Conservation (phyloP, 305 asterid genomes). For the Fraxinus sp. region DNA sequence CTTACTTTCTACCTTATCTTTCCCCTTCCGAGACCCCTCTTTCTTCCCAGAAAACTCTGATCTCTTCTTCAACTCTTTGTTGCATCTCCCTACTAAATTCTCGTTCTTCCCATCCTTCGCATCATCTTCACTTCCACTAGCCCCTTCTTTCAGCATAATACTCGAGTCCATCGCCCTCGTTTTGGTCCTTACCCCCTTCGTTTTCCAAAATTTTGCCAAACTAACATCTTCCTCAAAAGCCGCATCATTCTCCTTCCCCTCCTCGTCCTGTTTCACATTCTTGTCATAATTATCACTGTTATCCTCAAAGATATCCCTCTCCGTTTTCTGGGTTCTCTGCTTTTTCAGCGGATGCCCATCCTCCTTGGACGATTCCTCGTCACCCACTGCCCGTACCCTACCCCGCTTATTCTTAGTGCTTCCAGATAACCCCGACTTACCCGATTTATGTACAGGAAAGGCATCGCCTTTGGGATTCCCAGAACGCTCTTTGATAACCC, state of each 20-base stretch:
- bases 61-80: neutral
- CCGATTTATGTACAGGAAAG: neutral
- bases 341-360: slow-evolving; percentile 13
- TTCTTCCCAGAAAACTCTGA: neutral
- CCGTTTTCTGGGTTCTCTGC: slow-evolving; percentile 5
- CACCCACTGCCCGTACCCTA: neutral
- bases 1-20: neutral
- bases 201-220: neutral
- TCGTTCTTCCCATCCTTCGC: slow-evolving; percentile 3
- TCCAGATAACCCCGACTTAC: neutral
- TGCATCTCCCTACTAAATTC: neutral
- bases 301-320: slow-evolving; percentile 14
- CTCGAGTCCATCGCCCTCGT: neutral
- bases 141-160: neutral
- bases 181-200: slow-evolving; percentile 17
- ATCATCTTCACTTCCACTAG: neutral
- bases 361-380: slow-evolving; percentile 1
- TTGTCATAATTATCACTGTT: slow-evolving; percentile 11
- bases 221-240: neutral
- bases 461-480: slow-evolving; percentile 11
- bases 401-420: slow-evolving; percentile 20
- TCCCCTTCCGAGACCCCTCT: slow-evolving; percentile 1
- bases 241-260: slow-evolving; percentile 5
- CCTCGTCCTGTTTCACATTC: slow-evolving; percentile 5
- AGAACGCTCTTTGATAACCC: slow-evolving; percentile 12